These are phyloP conservation scores for Hylodesmum podocarpum DNA, from an alignment of 306 rosid species.

Conservation along the genomic window DNA sequence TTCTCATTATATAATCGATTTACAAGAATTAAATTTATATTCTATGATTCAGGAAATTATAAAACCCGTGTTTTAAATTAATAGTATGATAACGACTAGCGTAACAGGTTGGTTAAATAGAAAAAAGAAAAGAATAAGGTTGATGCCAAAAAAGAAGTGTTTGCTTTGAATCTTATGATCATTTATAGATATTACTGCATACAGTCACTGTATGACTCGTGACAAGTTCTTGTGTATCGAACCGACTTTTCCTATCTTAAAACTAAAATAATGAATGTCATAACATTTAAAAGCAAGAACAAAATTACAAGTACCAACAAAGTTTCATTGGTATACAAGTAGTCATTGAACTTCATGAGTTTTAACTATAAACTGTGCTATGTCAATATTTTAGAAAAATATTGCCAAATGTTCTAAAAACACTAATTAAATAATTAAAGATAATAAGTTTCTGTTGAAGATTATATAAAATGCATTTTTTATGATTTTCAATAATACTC, in stretches of 20 bases:
- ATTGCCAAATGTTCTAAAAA: no score
- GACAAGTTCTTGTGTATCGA: not conserved
- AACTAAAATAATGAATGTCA: no score
- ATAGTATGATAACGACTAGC: not conserved
- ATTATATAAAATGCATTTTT: no score
- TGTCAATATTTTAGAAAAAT: no score
- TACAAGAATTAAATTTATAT: not conserved
- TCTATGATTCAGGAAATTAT: no score
- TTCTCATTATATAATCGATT: not conserved
- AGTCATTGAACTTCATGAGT: not conserved
- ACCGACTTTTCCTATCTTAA: not conserved
- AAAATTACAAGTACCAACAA: not conserved
- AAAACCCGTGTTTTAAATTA: not conserved
- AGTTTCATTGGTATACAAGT: not conserved
- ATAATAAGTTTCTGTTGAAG: no score
- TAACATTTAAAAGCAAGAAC: not conserved
- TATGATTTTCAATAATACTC: no score
- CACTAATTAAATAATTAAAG: no score
- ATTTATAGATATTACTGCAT: not conserved
- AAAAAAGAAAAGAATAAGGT: not conserved
- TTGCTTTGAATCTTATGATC: not conserved
- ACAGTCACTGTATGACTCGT: not conserved
- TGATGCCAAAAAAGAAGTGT: not conserved
- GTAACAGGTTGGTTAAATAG: not conserved
- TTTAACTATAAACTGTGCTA: not conserved